These are phyloP conservation scores for Vigna angularis DNA, from an alignment of 306 rosid species.

Conservation along the genomic window DNA sequence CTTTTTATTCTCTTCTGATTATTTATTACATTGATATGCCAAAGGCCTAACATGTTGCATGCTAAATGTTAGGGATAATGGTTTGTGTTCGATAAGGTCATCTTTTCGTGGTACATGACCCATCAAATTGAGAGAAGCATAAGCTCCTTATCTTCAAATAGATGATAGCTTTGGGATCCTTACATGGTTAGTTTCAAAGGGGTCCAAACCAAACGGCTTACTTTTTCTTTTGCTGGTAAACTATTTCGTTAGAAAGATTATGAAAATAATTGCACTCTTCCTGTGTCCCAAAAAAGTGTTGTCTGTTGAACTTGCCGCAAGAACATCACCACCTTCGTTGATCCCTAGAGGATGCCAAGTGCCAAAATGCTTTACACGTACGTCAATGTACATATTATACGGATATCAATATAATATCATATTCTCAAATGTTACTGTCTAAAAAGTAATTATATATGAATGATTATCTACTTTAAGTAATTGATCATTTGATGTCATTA, in stretches of 20 bases:
- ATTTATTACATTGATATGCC: slow-evolving; percentile 29
- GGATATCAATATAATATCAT: background rate
- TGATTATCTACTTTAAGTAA: background rate
- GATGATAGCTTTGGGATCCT: background rate
- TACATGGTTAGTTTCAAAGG: slow-evolving; percentile 9
- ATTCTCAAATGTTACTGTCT: background rate
- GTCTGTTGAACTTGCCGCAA: slow-evolving; percentile 1
- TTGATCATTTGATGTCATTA: no score
- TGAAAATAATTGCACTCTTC: slow-evolving; percentile 1
- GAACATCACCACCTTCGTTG: slow-evolving; percentile 28
- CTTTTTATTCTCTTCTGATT: slow-evolving; percentile 30
- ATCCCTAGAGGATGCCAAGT: slow-evolving; percentile 44
- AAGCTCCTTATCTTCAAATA: slow-evolving; percentile 8
- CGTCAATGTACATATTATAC: slow-evolving; percentile 31
- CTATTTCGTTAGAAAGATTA: slow-evolving; percentile 31
- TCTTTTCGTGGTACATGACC: background rate
- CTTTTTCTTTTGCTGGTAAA: slow-evolving; percentile 5
- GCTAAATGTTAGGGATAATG: slow-evolving; percentile 9
- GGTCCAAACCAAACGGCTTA: slow-evolving; percentile 18
- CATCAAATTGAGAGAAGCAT: slow-evolving; percentile 9
- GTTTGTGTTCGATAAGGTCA: background rate
- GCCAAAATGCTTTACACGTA: slow-evolving; percentile 20
- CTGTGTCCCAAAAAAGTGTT: slow-evolving; percentile 23
- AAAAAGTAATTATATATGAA: background rate
- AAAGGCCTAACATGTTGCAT: slow-evolving; percentile 12